Evolutionary conservation across 495 filamentous ascomycete species (phyloP), one percentile per base, ranked within the genome.

Genomic region (Aspergillus panamensis): DNA sequence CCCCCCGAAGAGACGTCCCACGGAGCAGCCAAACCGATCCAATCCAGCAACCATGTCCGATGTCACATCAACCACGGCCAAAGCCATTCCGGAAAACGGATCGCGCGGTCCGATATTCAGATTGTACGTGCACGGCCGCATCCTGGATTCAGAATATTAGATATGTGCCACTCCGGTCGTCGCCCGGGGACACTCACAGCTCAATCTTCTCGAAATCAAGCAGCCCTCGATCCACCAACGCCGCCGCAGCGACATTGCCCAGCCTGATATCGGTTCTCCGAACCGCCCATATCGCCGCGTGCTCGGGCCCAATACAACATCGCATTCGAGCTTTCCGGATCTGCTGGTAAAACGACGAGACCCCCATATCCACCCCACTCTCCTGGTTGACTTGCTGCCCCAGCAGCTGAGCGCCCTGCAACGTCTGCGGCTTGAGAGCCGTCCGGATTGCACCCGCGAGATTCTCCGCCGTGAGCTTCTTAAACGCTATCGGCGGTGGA

Each of bases 371-470:
- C 16, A 45, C 42, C 9, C 42, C 42, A 7, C n/a, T 45, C 9
- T 45, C 42, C 19, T 45, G 42, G 42, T 20, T 45, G 42, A 45
- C 42, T 7, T 45, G 42, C 42, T 20, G 42, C 6, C 42, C 42
- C 42, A 45, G 17, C 42, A 9, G 42, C 42, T 45, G 42, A 19
- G 42, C 42, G 9, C 42, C 17, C 42, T 45, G n/a, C 42, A 21
- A 1, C 0, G 42, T 45, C 9, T 45, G 16, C 19, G 42, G 42
- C 42, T 45, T 16, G n/a, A 45, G 7, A 20, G 42, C 42, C 0
- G n/a, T 20, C 17, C 16, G 16, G 17, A 95, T 92, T 0, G 87
- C 90, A 10, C 84, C 81, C 7, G 84, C 80, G 8, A 89, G 71
- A 1, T 75, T 80, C 7, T 79, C 72, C 0, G 77, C 70, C 0